Base-by-base conservation (phyloP, 169 alveolate genomes). In the Cryptosporidium sp. region DNA sequence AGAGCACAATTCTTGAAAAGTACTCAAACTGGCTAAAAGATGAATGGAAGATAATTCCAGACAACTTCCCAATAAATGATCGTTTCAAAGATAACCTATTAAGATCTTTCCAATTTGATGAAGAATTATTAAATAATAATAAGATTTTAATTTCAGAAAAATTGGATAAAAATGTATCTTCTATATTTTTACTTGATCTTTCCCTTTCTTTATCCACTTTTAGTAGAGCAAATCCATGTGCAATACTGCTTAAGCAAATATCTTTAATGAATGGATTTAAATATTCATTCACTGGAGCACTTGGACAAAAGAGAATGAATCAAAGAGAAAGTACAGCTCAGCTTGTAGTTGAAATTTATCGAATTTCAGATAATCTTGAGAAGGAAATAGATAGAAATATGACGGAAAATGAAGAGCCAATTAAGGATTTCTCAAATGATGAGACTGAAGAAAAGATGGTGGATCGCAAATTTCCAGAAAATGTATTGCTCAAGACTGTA, bases 261-360 rank as follows among this genome's bases (percentile, higher is more conserved):
- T 37, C 89, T 26, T 74, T 37, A 84, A 41, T 55, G 74, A 39
- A 74, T 91, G 80, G 93, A 87, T 51, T 85, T 89, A 35, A 91
- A 89, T 87, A 71, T 92, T 21, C 91, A 70, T 21, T 86, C 93
- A 59, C 97, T n/a, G 97, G 97, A 1, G 94, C 93, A 87, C 85
- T 93, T 7, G 97, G 97, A 0, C 92, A 84, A 86, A 92, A 95
- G 67, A 95, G 97, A 18, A 93, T 94, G 74, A 93, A 91, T 85
- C 95, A 95, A 86, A 93, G 91, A 50, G 94, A 93, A 59, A 93
- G 94, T 31, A 91, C 93, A 41, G 94, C 97, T 4, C 93, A 94
- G 59, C 92, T 95, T 18, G 97, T 94, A 3, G 94, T 95, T 0
- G 95, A 93, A 55, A 86, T 94, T 31, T 87, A 89, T 86, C 91